These are phyloP conservation scores for Prasinococcaceae sp. DNA, from an alignment of 139 green algal genomes.

Conservation along the genomic window DNA sequence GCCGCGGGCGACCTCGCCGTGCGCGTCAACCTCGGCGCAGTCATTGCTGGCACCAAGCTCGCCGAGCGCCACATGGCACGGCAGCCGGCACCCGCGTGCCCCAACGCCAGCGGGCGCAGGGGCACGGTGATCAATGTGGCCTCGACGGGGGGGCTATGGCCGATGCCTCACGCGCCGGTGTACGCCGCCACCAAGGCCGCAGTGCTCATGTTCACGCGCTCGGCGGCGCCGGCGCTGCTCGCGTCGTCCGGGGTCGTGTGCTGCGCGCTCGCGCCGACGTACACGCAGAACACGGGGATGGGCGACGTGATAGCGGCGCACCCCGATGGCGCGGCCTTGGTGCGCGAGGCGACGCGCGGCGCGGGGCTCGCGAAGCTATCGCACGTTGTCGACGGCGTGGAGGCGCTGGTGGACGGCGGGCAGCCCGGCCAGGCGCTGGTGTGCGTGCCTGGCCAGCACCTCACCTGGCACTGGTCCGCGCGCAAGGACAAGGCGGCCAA, in stretches of 20 bases:
- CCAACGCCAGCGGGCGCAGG: neutral
- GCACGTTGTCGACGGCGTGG: neutral
- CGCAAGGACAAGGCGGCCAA: neutral
- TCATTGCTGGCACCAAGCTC: conserved; percentile 24
- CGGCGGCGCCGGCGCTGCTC: neutral
- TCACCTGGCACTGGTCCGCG: neutral
- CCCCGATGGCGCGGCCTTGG: neutral
- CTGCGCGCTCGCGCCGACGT: conserved; percentile 14
- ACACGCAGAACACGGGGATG: neutral
- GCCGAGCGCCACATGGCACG: conserved; percentile 11
- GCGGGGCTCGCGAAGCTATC: neutral
- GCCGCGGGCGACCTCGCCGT: conserved; percentile 8
- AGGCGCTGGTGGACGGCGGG: neutral
- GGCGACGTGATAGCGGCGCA: neutral
- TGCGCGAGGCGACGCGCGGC: neutral
- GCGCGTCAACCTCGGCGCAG: conserved; percentile 20
- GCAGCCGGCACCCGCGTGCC: neutral
- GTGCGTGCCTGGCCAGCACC: neutral
- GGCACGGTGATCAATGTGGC: conserved; percentile 25
- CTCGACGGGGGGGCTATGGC: conserved; percentile 23
- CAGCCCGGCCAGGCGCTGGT: neutral
- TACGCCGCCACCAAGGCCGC: conserved; percentile 27
- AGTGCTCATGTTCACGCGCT: conserved; percentile 23
- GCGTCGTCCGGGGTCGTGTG: conserved; percentile 7
- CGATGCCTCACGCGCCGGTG: conserved; percentile 8